Conservation (phyloP, 805 yeast genomes). For the Wickerhamomyces strasburgensis region DNA sequence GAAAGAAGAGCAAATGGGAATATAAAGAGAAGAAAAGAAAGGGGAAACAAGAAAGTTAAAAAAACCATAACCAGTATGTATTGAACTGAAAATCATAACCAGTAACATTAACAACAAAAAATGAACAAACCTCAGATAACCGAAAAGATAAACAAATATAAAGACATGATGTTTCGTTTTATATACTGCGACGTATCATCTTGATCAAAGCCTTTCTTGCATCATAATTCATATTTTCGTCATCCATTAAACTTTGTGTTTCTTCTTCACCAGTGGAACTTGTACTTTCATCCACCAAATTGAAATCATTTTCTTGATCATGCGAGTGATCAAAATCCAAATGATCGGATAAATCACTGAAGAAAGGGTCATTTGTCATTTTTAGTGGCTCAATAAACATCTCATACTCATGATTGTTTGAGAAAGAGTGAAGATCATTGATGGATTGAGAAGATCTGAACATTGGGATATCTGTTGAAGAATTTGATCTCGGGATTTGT, state of each 20-base stretch:
- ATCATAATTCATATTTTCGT: constrained; percentile 19
- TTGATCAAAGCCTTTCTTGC: constrained; percentile 27
- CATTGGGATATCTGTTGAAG: constrained; percentile 9
- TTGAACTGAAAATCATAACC: no score
- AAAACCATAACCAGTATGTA: no score
- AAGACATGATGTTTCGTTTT: neutral
- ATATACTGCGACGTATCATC: constrained; percentile 25
- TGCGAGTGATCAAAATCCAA: constrained; percentile 7
- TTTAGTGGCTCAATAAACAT: constrained; percentile 22
- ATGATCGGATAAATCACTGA: constrained; percentile 16
- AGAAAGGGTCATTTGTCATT: constrained; percentile 17
- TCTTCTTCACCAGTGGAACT: constrained; percentile 13
- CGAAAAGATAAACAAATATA: neutral
- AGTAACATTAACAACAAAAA: no score
- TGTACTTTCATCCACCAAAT: constrained; percentile 4
- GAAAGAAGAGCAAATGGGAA: no score
- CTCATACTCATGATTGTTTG: constrained; percentile 7
- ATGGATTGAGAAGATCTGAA: constrained; percentile 3
- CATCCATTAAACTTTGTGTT: constrained; percentile 7
- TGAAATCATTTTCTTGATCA: constrained; percentile 6
- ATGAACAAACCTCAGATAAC: no score
- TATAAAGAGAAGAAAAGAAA: no score
- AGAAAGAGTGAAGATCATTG: neutral
- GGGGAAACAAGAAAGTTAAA: no score
- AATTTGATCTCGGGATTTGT: constrained; percentile 13